Base-by-base conservation (phyloP, 441 rosid genomes). In the Jatropha multifida region DNA sequence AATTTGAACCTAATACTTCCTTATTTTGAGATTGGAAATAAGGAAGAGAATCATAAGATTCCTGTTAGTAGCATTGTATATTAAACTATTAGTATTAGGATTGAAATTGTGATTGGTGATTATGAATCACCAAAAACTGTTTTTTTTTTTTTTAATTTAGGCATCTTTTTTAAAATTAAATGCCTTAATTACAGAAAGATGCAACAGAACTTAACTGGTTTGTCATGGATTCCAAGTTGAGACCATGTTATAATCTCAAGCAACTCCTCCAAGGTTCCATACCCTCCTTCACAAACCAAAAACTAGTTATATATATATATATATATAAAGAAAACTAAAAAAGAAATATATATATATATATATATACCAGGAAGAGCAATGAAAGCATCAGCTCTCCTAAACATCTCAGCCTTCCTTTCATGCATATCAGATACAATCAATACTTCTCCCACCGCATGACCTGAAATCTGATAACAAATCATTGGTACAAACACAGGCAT, bases 231-330 rank as follows among this genome's bases (percentile, higher is more conserved):
- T 64, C 90, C 85, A 38, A 86, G 84, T 73, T 86, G 85, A 67
- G 88, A 78, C 88, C 88, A 86, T 1, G 88, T 78, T 70, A 86
- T 86, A 71, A 86, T 74, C 80, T 86, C 90, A 32, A 86, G 85
- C 76, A 86, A 51, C 79, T 86, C 88, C 65, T 86, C 90, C 74
- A 83, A 74, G 26, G 90, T 86, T 71, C 90, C 90, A 75, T 83
- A 86, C 2, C 90, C 90, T 74, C 90, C 88, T 86, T 74, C 67
- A 77, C 13, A 4, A 13, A 44, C 18, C 5, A 23, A 41, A 11
- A 48, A 38, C 1, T 5, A 8, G 23, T 23, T 23, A 51, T 17
- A 32, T 1, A 32, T 32, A 51, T 17, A 32, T 1, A 32, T 32
- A n/a, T 18, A 48, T 18, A 23, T n/a, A 7, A 40, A 23, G 26